Evolutionary conservation across 1,284 basidiomycete species (phyloP).

Genomic region (Heterobasidion occidentale): DNA sequence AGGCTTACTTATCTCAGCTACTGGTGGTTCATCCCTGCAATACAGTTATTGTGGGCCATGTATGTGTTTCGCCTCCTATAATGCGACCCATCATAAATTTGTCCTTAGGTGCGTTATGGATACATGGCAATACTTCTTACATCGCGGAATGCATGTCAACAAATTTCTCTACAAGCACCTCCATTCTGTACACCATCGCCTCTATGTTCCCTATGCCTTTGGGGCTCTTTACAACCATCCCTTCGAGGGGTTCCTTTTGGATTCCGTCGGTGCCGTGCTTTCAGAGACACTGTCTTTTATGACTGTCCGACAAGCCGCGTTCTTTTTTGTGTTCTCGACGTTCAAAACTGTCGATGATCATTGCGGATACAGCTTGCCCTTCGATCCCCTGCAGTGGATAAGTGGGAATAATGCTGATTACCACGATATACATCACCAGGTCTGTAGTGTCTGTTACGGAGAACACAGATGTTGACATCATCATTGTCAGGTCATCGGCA

Average conservation of each 20-base stretch:
- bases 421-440: conserved; percentile 97
- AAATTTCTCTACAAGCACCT: conserved; percentile 88
- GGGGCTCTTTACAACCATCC: conserved; percentile 98
- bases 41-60: conserved; percentile 81
- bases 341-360: conserved; percentile 98
- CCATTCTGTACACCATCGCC: conserved; percentile 93
- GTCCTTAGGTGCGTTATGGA: conserved; percentile 84
- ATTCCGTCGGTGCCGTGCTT: conserved; percentile 76
- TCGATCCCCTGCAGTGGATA: conserved; percentile 83
- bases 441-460: conserved; percentile 19
- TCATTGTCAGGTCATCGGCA: conserved; percentile 64
- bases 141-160: conserved; percentile 89
- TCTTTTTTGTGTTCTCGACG: conserved; percentile 82
- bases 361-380: conserved; percentile 87
- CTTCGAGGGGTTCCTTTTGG: conserved; percentile 88
- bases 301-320: conserved; percentile 76
- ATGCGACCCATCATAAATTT: conserved; percentile 5
- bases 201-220: conserved; percentile 96
- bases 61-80: conserved; percentile 36
- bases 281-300: conserved; percentile 70
- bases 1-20: conserved; percentile 66
- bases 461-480: neutral
- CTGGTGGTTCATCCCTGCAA: conserved; percentile 88
- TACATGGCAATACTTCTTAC: conserved; percentile 97
- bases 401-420: conserved; percentile 96